phyloP scores from a whole-genome alignment of 2,329 filamentous ascomycete species.

The Beauveria australis region DNA sequence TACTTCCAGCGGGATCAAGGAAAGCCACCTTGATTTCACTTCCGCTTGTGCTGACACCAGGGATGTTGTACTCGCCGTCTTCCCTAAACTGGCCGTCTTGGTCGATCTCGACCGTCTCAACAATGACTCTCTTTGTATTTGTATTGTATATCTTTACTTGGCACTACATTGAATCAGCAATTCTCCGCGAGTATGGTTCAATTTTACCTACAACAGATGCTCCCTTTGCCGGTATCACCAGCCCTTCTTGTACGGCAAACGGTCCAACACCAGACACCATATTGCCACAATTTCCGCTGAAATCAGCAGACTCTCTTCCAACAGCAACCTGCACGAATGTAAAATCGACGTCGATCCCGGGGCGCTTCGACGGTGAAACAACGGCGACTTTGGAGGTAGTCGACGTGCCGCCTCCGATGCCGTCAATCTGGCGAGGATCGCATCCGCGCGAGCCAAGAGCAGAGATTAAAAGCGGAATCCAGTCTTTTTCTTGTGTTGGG shows the following conservation, averaged over 20 bases:
- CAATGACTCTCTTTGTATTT: constrained; percentile 50
- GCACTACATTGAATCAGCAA: background rate
- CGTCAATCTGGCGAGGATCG: constrained; percentile 52
- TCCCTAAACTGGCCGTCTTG: constrained; percentile 37
- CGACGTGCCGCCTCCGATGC: constrained; percentile 52
- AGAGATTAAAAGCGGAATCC: constrained; percentile 43
- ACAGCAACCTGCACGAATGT: constrained; percentile 29
- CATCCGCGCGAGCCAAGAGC: constrained; percentile 47
- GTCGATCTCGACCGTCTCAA: constrained; percentile 43
- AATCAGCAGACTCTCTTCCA: constrained; percentile 44
- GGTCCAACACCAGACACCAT: constrained; percentile 53
- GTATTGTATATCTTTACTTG: constrained; percentile 48
- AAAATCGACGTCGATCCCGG: constrained; percentile 46
- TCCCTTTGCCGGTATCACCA: constrained; percentile 21
- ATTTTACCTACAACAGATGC: constrained; percentile 22
- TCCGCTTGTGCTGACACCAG: constrained; percentile 47
- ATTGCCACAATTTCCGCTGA: constrained; percentile 56
- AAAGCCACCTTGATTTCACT: constrained; percentile 51
- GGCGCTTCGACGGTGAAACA: constrained; percentile 32
- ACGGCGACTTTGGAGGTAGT: constrained; percentile 56
- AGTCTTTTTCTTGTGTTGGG: constrained; percentile 35
- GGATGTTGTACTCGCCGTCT: constrained; percentile 46
- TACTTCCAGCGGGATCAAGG: constrained; percentile 49
- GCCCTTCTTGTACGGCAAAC: constrained; percentile 46
- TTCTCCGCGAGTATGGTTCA: background rate